phyloP scores from a whole-genome alignment of 1,284 basidiomycete genomes.

The Sphagnurus paluster region DNA sequence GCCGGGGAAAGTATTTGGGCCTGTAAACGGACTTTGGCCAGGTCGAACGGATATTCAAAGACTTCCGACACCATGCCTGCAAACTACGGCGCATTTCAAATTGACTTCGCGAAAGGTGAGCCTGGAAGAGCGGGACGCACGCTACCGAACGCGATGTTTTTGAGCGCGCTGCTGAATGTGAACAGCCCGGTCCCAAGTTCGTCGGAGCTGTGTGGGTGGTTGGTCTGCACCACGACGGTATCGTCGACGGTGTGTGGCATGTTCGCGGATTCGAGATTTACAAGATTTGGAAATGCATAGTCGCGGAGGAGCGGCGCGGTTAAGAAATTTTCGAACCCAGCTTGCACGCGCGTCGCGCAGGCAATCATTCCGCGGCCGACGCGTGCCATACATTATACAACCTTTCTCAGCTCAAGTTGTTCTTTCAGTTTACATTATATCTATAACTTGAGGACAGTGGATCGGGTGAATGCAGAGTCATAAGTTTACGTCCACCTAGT shows the following conservation, averaged over 20 bases:
- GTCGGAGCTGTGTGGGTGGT: neutral
- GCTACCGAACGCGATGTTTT: conserved; percentile 50
- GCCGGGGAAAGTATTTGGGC: conserved; percentile 73
- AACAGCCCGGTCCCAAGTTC: conserved; percentile 6
- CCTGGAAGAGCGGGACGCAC: conserved; percentile 32
- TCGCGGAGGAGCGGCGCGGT: neutral
- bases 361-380: too few relatives aligned
- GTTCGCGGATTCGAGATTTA: neutral
- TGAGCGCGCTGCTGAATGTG: conserved; percentile 16
- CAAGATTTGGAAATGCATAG: conserved; percentile 3
- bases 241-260: conserved; percentile 17
- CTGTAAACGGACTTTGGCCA: conserved; percentile 83
- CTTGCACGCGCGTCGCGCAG: neutral
- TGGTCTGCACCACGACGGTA: conserved; percentile 7
- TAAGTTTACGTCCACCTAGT: too few relatives aligned
- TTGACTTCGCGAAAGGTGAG: neutral
- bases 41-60: conserved; percentile 70
- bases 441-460: too few relatives aligned
- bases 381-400: too few relatives aligned
- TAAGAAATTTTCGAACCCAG: conserved; percentile 7
- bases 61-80: conserved; percentile 76
- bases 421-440: too few relatives aligned
- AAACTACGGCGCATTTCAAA: conserved; percentile 44
- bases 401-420: too few relatives aligned
- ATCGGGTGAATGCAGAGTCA: too few relatives aligned